Evolutionary conservation across 169 alveolate genomes (phyloP), one percentile per base, ranked within the genome.

Genomic region (Cryptosporidium tyzzeri): DNA sequence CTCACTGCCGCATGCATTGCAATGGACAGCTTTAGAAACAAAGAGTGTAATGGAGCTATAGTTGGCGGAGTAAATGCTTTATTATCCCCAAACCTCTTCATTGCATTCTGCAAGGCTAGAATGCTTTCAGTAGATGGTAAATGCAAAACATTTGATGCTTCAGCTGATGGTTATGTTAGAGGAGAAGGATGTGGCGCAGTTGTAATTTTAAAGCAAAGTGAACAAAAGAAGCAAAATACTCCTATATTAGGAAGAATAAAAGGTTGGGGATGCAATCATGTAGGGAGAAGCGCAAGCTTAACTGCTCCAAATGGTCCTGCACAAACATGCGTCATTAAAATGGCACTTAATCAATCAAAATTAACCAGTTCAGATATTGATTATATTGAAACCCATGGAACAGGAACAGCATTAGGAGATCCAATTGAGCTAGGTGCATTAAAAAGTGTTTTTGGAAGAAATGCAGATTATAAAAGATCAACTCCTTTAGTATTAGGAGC

Each of bases 271-370:
- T 10, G 44, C 31, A 93, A 93, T 85, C 95, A 93, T 45, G 93
- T 92, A 50, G 95, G 95, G 35, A 70, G 93, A 8, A 87, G 95
- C 8, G 95, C 95, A 12, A 85, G 93, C 69, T 73, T 93, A 39
- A 93, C 95, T 1, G 95, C 95, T 33, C 95, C 95, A 39, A 93
- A 91, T 84, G 94, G 95, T 3, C 93, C 93, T 14, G 84, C 95
- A 23, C 95, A 93, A 37, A 94, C 92, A 92, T 84, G 85, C 26
- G 95, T 93, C 39, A 84, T 94, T 21, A 85, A 91, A 5, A 35
- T 92, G 16, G 95, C 95, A 7, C 84, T 94, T 45, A 80, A 91
- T n/a, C 37, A 41, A 29, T 94, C 94, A 37, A 59, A 71, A 21
- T 45, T 93, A 21, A 39, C 70, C 21, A 93, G 94, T 31, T 69